Evolutionary conservation across 306 rosid species (phyloP).

Genomic region (Cicer arietinum): DNA sequence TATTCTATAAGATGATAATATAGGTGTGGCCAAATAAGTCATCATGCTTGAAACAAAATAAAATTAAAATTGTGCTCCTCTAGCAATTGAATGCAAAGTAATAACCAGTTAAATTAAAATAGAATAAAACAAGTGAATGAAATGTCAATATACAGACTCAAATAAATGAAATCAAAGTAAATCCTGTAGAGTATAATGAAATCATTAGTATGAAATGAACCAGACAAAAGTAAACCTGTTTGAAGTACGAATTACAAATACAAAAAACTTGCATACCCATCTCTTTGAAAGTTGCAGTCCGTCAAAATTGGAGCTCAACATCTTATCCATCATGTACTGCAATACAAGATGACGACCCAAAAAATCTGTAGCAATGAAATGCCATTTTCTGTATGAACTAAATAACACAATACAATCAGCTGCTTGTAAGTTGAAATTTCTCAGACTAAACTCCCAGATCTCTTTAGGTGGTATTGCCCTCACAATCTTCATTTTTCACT

Average conservation of each 20-base stretch:
- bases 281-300: conserved; percentile 41
- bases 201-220: conserved; percentile 31
- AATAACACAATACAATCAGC: conserved; percentile 27
- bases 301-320: conserved; percentile 46
- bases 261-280: conserved; percentile 36
- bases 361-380: conserved; percentile 39
- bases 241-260: conserved; percentile 32
- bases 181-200: conserved; percentile 36
- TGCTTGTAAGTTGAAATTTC: conserved; percentile 34
- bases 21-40: background rate
- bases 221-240: conserved; percentile 28
- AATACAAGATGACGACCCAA: conserved; percentile 34
- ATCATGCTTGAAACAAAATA: conserved; percentile 6
- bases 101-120: conserved; percentile 14
- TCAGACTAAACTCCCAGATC: conserved; percentile 35
- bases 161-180: conserved; percentile 34
- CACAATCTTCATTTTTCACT: conserved; percentile 39
- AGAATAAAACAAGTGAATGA: background rate
- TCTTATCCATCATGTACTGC: conserved; percentile 40
- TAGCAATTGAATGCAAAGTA: conserved; percentile 5
- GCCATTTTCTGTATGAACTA: conserved; percentile 39
- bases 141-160: conserved; percentile 36
- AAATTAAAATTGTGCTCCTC: conserved; percentile 12
- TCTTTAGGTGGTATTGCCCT: conserved; percentile 35
- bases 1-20: background rate